Evolutionary conservation across 352 stramenopile genomes (phyloP).

Genomic region (Globisporangium nodosum): DNA sequence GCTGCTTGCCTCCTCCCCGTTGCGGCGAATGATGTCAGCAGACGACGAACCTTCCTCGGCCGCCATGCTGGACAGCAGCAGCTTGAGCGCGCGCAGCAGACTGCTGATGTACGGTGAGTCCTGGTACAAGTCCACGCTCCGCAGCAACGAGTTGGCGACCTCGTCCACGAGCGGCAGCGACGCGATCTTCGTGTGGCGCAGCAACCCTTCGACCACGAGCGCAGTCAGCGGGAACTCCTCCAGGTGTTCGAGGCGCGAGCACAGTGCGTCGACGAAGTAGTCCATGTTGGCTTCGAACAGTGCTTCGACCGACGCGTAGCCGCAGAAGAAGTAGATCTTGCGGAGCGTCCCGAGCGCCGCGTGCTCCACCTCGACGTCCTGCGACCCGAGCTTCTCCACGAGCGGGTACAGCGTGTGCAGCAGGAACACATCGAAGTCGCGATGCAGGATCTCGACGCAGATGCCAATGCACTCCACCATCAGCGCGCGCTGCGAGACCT

Average conservation of each 20-base stretch:
- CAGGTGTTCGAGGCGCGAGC: conserved; percentile 59
- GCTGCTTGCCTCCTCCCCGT: not conserved
- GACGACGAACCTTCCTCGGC: conserved; percentile 3
- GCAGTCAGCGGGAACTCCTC: conserved; percentile 65
- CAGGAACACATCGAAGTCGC: conserved; percentile 56
- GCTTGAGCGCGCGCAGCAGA: conserved; percentile 57
- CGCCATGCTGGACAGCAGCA: conserved; percentile 43
- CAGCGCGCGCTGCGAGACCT: conserved; percentile 44
- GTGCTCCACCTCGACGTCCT: conserved; percentile 53
- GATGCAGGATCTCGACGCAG: conserved; percentile 54
- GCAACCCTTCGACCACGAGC: conserved; percentile 67
- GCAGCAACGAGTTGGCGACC: conserved; percentile 60
- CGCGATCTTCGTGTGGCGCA: conserved; percentile 55
- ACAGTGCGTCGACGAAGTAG: conserved; percentile 83
- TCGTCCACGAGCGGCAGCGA: conserved; percentile 76
- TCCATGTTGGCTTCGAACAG: conserved; percentile 83
- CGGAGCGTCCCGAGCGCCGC: conserved; percentile 60
- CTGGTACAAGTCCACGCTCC: conserved; percentile 74
- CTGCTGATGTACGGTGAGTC: conserved; percentile 40
- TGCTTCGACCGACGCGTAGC: conserved; percentile 45
- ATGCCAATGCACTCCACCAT: conserved; percentile 73
- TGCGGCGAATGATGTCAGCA: not conserved
- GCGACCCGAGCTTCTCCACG: conserved; percentile 76
- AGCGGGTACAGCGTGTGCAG: conserved; percentile 74
- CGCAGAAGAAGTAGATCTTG: conserved; percentile 59